phyloP scores from a whole-genome alignment of 805 yeast species.

The Metschnikowia hibisci region DNA sequence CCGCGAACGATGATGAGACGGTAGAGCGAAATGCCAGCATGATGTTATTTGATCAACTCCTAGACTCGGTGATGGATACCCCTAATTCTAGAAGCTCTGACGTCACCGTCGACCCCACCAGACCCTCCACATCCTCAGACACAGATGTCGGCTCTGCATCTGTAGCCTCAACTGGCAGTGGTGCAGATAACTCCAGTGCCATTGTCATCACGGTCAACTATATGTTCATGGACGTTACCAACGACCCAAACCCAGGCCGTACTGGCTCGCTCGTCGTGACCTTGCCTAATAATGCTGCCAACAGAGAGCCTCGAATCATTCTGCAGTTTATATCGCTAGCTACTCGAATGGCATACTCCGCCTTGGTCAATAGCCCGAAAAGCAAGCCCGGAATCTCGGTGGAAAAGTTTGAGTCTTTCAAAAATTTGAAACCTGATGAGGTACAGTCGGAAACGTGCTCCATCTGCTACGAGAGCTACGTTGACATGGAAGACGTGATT shows the following conservation, averaged over 20 bases:
- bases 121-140: slow-evolving; percentile 4
- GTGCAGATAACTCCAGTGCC: slow-evolving; percentile 26
- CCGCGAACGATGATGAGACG: neutral
- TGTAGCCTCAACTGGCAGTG: slow-evolving; percentile 7
- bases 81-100: neutral
- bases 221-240: slow-evolving; percentile 38
- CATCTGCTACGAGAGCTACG: slow-evolving; percentile 58
- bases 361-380: slow-evolving; percentile 50
- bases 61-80: slow-evolving; percentile 11
- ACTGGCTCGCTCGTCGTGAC: slow-evolving; percentile 60
- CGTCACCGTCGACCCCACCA: neutral
- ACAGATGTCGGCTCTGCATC: slow-evolving; percentile 7
- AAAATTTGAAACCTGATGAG: slow-evolving; percentile 25
- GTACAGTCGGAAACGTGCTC: slow-evolving; percentile 45
- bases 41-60: slow-evolving; percentile 13
- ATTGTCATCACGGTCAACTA: slow-evolving; percentile 43
- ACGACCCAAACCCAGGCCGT: slow-evolving; percentile 37
- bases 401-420: slow-evolving; percentile 50
- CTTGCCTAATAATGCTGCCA: slow-evolving; percentile 61
- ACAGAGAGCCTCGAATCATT: slow-evolving; percentile 56
- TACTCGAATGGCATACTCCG: slow-evolving; percentile 63
- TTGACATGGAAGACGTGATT: slow-evolving; percentile 6
- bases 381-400: slow-evolving; percentile 51
- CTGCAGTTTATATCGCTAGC: slow-evolving; percentile 63
- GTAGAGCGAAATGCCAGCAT: slow-evolving; percentile 1